Base-by-base conservation (phyloP, 2,329 filamentous ascomycete species). In the Pseudogymnoascus sp. region DNA sequence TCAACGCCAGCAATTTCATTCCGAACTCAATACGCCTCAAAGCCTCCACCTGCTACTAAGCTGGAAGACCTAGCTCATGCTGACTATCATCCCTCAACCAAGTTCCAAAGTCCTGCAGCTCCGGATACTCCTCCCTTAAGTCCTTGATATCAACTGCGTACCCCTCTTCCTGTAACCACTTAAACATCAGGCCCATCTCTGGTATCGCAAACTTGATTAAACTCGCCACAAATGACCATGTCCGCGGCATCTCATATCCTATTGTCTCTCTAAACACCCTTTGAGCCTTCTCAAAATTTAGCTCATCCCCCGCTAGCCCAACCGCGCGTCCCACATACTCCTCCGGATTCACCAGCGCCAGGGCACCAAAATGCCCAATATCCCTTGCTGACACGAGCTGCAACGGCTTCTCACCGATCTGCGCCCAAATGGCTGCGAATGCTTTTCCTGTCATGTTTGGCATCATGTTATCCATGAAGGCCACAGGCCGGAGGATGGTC, bases 401-500 rank as follows among this genome's bases (percentile, higher is more conserved):
- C 43, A 79, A 64, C 3, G 70, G 68, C 64, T 73, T 74, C 8
- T 63, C 53, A 34, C 70, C 65, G 34, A 69, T 65, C 18, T 68
- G 65, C 21, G 61, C 60, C 69, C 68, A 70, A 65, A 70, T 70
- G 12, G 67, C 64, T 11, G 68, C 66, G 31, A 71, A 70, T 2
- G 65, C 65, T 23, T 69, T 69, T 9, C 69, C 69, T 2, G 62
- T 36, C 37, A 71, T 69, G 42, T 69, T 66, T 2, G 68, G 66
- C 14, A 68, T 68, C 16, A 72, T 62, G 70, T 79, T 79, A 3
- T 86, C 83, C 72, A 83, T 80, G 73, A 86, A 86, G 0, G 80
- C 81, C 0, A 80, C 78, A 0, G 83, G 84, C 2, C 83, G 77
- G 4, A 86, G 74, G 46, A 87, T 81, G 0, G 82, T 84, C 78